phyloP scores from a whole-genome alignment of 2,329 filamentous ascomycete genomes.

The Lachnellula suecica region DNA sequence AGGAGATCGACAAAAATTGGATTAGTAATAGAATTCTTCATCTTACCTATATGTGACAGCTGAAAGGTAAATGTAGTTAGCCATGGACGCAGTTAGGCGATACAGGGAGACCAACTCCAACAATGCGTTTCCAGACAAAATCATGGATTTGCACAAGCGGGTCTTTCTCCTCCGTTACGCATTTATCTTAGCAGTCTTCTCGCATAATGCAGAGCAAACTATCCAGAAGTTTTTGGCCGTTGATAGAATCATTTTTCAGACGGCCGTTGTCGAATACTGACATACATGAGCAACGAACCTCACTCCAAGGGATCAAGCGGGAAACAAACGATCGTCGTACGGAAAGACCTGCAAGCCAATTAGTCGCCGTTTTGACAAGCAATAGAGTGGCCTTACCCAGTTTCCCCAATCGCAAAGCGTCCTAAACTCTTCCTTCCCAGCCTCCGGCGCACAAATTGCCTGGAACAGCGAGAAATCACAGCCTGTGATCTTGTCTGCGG shows the following conservation, averaged over 20 bases:
- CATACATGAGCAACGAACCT: not conserved
- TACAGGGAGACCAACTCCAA: not conserved
- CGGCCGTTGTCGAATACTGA: constrained; percentile 10
- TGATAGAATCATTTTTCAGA: not conserved
- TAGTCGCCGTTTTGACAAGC: no score
- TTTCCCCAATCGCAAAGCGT: constrained; percentile 14
- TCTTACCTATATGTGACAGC: no score
- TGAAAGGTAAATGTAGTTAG: not conserved
- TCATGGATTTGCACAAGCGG: constrained; percentile 7
- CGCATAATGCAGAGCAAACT: not conserved
- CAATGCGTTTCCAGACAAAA: constrained; percentile 4
- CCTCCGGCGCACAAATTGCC: constrained; percentile 8
- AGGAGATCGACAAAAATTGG: no score
- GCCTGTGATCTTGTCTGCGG: not conserved
- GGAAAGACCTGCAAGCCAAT: constrained; percentile 5
- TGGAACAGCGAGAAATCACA: constrained; percentile 7
- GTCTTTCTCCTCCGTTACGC: no score
- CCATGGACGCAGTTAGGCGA: not conserved
- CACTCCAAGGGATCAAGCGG: not conserved
- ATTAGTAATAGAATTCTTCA: no score
- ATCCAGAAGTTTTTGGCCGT: not conserved
- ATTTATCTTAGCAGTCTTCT: no score
- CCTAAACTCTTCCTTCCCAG: constrained; percentile 3
- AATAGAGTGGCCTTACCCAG: constrained; percentile 2
- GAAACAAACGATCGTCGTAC: constrained; percentile 7